Evolutionary conservation across 441 rosid genomes (phyloP).

Genomic region (Rhodomyrtus psidioides): DNA sequence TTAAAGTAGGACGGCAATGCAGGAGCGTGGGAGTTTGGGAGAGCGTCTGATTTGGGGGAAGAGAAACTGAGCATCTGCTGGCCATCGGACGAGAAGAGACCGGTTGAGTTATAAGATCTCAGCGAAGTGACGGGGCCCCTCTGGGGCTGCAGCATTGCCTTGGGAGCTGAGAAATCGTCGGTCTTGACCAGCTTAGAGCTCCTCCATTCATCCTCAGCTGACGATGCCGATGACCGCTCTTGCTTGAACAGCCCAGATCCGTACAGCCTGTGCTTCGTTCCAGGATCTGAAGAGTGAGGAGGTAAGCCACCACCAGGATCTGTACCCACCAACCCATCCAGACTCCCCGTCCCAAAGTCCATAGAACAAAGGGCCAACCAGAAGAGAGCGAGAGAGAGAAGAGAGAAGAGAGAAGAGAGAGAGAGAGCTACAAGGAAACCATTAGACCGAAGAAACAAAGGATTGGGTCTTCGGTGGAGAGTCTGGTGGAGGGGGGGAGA

Average conservation of each 20-base stretch:
- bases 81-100: conserved; percentile 21
- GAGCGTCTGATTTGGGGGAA: conserved; percentile 47
- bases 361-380: conserved; percentile 12
- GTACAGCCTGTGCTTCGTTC: conserved; percentile 34
- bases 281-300: conserved; percentile 42
- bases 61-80: conserved; percentile 73
- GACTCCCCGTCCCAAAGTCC: conserved; percentile 49
- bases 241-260: conserved; percentile 61
- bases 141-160: conserved; percentile 29
- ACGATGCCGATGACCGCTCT: conserved; percentile 31
- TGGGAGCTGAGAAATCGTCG: conserved; percentile 21
- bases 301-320: conserved; percentile 22
- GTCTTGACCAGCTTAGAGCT: conserved; percentile 45
- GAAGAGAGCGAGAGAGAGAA: neutral
- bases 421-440: neutral
- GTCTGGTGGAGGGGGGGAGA: conserved; percentile 1
- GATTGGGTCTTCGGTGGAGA: neutral
- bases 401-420: rapidly evolving
- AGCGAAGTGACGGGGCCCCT: conserved; percentile 17
- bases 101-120: conserved; percentile 35
- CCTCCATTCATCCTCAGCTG: conserved; percentile 53
- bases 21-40: conserved; percentile 21
- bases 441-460: neutral
- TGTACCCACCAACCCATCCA: conserved; percentile 37
- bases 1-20: conserved; percentile 35